Evolutionary conservation across 2,329 filamentous ascomycete species (phyloP).

Genomic region (Alternaria solani): DNA sequence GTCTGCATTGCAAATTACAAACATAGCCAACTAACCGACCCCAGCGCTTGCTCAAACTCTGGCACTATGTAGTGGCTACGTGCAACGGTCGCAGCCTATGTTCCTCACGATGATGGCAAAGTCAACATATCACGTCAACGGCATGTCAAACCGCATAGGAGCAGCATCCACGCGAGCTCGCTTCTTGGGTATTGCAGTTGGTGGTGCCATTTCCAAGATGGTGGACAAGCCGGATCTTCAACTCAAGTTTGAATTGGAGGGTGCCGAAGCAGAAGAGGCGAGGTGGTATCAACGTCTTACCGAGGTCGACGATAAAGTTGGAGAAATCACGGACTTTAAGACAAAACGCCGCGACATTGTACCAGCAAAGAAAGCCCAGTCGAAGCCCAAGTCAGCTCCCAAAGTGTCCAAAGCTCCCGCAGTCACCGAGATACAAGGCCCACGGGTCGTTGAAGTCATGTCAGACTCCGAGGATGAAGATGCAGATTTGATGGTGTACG

Average conservation of each 20-base stretch:
- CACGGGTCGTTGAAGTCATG: conserved; percentile 62
- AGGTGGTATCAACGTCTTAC: conserved; percentile 76
- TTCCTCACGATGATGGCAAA: conserved; percentile 74
- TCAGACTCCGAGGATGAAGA: conserved; percentile 60
- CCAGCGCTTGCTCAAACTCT: conserved; percentile 82
- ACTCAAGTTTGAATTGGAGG: conserved; percentile 85
- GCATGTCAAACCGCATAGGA: conserved; percentile 84
- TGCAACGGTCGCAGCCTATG: conserved; percentile 71
- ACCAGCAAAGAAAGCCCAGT: neutral
- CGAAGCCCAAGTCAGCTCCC: conserved; percentile 18
- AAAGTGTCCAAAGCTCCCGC: conserved; percentile 19
- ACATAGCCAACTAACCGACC: conserved; percentile 25
- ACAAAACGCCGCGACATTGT: neutral
- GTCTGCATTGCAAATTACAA: conserved; percentile 48
- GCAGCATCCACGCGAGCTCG: conserved; percentile 77
- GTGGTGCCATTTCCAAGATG: conserved; percentile 73
- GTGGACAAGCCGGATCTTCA: conserved; percentile 72
- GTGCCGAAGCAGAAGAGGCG: conserved; percentile 76
- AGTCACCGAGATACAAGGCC: conserved; percentile 39
- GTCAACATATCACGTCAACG: conserved; percentile 75
- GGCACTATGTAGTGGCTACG: conserved; percentile 78
- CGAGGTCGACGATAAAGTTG: conserved; percentile 68
- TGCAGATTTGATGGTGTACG: conserved; percentile 77
- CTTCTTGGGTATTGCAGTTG: conserved; percentile 88
- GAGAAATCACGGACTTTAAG: conserved; percentile 48